Percentiles rank a stretch among this genome's conserved stretches.
Evolutionary conservation across 305 asterid genomes (phyloP).

Genomic region (Fraxinus baroniana): DNA sequence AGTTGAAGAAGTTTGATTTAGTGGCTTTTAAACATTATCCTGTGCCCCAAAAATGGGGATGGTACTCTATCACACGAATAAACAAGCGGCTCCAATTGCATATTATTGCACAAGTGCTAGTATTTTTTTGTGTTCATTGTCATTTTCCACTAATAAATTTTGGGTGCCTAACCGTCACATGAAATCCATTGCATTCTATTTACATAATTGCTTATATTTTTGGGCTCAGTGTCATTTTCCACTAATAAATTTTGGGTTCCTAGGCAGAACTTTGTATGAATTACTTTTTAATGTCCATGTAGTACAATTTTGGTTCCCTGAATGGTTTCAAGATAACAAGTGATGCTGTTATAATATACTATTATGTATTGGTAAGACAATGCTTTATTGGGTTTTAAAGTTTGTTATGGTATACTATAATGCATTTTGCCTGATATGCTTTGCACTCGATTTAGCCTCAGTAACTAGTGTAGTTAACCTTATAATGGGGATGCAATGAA

Average conservation of each 20-base stretch:
- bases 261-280: neutral
- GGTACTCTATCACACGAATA: neutral
- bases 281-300: neutral
- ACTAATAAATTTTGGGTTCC: neutral
- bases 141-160: neutral
- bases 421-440: neutral
- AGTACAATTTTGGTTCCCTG: neutral
- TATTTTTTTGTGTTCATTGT: neutral
- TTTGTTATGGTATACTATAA: neutral
- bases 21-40: neutral
- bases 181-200: neutral
- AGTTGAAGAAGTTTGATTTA: neutral
- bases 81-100: neutral
- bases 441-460: neutral
- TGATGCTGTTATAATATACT: neutral
- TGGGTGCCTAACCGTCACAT: neutral
- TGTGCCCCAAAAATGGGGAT: neutral
- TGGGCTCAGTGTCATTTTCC: neutral
- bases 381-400: neutral
- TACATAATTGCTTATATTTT: neutral
- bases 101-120: neutral
- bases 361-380: neutral
- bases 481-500: neutral
- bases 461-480: neutral
- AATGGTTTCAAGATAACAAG: neutral